phyloP scores from a whole-genome alignment of 2,329 filamentous ascomycete species.

The Teratosphaeria pseudoeucalypti region DNA sequence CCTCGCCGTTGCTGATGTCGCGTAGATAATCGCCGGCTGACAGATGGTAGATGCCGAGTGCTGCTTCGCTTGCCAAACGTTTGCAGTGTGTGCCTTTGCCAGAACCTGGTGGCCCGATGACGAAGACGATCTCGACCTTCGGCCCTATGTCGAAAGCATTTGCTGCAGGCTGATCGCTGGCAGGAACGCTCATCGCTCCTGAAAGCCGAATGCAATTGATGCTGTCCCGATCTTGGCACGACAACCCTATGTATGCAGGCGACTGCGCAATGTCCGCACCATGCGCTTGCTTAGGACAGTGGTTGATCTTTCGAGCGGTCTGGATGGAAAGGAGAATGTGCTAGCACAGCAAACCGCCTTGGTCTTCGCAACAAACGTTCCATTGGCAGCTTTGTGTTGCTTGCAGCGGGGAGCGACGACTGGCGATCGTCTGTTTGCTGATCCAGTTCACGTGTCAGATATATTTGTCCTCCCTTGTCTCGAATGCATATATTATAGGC shows the following conservation, averaged over 20 bases:
- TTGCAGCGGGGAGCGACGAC: not conserved
- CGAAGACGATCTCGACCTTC: slow-evolving; percentile 1
- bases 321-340: not conserved
- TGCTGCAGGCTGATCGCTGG: not conserved
- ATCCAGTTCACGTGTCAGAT: not conserved
- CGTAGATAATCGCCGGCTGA: slow-evolving; percentile 23
- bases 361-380: not conserved
- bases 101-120: slow-evolving; percentile 21
- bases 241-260: not conserved
- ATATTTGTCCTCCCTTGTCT: not conserved
- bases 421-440: not conserved
- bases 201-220: not conserved
- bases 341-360: not conserved
- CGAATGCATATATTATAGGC: not conserved
- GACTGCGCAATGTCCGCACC: not conserved
- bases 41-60: slow-evolving; percentile 13
- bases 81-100: slow-evolving; percentile 26
- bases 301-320: not conserved
- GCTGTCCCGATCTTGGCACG: not conserved
- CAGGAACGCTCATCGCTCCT: not conserved
- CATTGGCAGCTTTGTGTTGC: not conserved
- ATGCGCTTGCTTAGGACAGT: not conserved
- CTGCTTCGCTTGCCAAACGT: not conserved
- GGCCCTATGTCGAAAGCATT: not conserved
- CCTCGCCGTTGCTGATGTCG: not conserved